Evolutionary conservation across 352 stramenopile genomes (phyloP), one percentile per base, ranked within the genome.

Genomic region (Phytophthora tentaculata): DNA sequence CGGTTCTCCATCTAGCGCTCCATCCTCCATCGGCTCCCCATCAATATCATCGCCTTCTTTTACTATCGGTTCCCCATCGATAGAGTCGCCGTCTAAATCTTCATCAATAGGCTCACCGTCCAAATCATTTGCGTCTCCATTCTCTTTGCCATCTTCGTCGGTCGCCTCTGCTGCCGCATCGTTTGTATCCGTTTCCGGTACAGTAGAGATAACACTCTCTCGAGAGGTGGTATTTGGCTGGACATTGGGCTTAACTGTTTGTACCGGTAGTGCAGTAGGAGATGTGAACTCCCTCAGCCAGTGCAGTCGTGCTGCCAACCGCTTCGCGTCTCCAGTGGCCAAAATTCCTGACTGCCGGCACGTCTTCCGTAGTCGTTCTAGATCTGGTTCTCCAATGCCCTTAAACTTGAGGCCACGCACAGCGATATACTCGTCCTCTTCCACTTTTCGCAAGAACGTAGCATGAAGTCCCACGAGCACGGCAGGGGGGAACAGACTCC

Each of bases 401-500:
- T 74, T 54, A 4, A 77, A 26, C 6, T 50, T 51, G 14, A 69
- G 16, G 13, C 28, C 51, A 23, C 52, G 51, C 14, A 55, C 55
- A 9, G 41, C 56, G 5, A 81, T 62, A 39, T 88, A 85, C 26
- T 84, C 81, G 7, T 74, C 56, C 56, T 92, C 84, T 22, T 91
- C 84, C n/a, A 81, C 20, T 65, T 92, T 94, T 24, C 81, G 65
- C 52, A 95, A 24, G 26, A 95, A 95, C 16, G 86, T 93, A 44
- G 86, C 86, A 65, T 95, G 90, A 24, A 95, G 65, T 1, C 86
- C 86, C n/a, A 93, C 82, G 14, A 95, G 70, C 41, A 89, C 87
- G 9, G 78, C 74, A 16, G 86, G 86, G 6, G 86, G 85, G 37
- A 95, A 95, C 14, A 95, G 58, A 66, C 84, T 93, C 86, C 86